These are phyloP conservation scores for Adiantum capillusveneris DNA, from an alignment of 75 land plant genomes.

Conservation along the genomic window DNA sequence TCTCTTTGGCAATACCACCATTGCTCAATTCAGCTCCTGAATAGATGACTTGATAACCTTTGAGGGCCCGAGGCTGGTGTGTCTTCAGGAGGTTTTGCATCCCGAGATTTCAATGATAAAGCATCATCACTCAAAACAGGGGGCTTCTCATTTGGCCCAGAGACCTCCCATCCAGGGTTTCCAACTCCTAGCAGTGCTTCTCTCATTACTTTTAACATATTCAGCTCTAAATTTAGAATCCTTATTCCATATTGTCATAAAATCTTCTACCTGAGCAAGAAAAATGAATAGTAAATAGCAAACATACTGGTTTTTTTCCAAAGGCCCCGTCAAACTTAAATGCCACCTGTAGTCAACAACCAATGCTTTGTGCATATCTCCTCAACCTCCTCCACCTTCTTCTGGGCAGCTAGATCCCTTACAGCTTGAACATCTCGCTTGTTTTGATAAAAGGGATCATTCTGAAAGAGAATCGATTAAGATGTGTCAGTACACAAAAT, in stretches of 20 bases:
- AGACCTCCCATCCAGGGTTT: slow-evolving; percentile 74
- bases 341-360: too few relatives aligned
- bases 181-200: slow-evolving; percentile 63
- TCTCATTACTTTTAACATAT: slow-evolving; percentile 53
- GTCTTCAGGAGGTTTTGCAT: background rate
- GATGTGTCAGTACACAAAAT: too few relatives aligned
- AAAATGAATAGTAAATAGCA: slow-evolving; percentile 2
- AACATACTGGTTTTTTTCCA: too few relatives aligned
- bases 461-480: slow-evolving; percentile 49
- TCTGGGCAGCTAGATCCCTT: slow-evolving; percentile 15
- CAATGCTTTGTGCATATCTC: slow-evolving; percentile 32
- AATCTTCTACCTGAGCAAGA: slow-evolving; percentile 39
- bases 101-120: background rate
- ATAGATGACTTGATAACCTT: background rate
- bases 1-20: slow-evolving; percentile 5
- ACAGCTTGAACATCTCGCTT: slow-evolving; percentile 35
- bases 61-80: background rate
- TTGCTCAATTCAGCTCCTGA: background rate
- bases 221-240: slow-evolving; percentile 63
- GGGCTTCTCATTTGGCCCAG: slow-evolving; percentile 75
- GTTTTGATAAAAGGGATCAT: slow-evolving; percentile 36
- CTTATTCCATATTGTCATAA: slow-evolving; percentile 59
- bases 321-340: too few relatives aligned
- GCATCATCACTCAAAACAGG: background rate
- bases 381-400: slow-evolving; percentile 30